Evolutionary conservation across 192 early-diverging fungal species (phyloP).

Genomic region (Dissophora ornata): DNA sequence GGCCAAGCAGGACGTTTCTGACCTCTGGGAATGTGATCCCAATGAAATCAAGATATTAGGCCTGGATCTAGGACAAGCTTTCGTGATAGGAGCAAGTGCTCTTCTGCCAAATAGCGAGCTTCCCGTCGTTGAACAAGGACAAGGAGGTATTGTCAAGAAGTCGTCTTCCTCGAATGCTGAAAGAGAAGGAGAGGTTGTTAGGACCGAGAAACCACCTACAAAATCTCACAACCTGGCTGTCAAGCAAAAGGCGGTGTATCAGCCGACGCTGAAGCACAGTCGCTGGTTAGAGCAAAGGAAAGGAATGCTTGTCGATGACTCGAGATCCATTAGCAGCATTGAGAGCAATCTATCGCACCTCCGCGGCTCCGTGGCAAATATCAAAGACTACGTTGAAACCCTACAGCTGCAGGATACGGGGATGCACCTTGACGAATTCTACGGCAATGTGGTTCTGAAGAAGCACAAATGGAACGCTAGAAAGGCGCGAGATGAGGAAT

Average conservation of each 20-base stretch:
- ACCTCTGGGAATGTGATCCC: too few relatives aligned
- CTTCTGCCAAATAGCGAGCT: neutral
- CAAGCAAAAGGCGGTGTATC: slow-evolving; percentile 13
- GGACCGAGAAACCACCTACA: neutral
- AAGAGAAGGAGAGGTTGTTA: neutral
- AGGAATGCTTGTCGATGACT: neutral
- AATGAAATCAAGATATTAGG: neutral
- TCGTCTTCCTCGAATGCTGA: too few relatives aligned
- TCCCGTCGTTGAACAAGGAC: neutral
- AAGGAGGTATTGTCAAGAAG: too few relatives aligned
- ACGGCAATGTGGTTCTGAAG: too few relatives aligned
- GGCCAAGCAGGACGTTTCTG: too few relatives aligned
- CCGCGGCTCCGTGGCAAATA: slow-evolving; percentile 8
- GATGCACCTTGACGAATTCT: too few relatives aligned
- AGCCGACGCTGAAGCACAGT: slow-evolving; percentile 9
- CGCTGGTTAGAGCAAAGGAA: slow-evolving; percentile 3
- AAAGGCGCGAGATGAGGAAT: too few relatives aligned
- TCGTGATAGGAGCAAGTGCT: too few relatives aligned
- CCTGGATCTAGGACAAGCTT: too few relatives aligned
- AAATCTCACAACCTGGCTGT: slow-evolving; percentile 12
- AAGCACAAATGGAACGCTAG: too few relatives aligned
- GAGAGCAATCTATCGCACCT: neutral
- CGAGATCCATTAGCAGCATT: neutral
- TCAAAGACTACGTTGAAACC: too few relatives aligned
- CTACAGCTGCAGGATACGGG: too few relatives aligned